Evolutionary conservation across 768 basidiomycete species (phyloP), one percentile per base, ranked within the genome.

Genomic region (Pleurotus citrinopileatus): DNA sequence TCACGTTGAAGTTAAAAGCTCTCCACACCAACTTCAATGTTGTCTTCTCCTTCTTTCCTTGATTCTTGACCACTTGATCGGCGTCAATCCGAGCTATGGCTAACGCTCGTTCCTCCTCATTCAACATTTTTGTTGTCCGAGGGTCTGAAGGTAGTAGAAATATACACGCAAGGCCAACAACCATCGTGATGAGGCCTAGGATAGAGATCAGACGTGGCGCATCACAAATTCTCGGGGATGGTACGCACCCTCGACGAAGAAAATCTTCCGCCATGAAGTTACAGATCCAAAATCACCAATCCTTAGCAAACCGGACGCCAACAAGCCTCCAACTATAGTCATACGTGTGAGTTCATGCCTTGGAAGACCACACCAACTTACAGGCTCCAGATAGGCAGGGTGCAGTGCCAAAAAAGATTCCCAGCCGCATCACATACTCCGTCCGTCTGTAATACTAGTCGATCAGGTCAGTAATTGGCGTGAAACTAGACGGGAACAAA

Each of bases 301-400:
- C 1, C 62, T 62, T n/a, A 72, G 61, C 23, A 73, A 63, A 26
- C 72, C 71, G 10, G 72, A 73, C 2, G 72, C 71, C 22, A 73
- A 58, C 7, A 73, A 60, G n/a, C 72, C 72, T 15, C 72, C 71
- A 52, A 42, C 48, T 28, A 53, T 52, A 19, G 25, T 19, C 17
- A 26, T 3, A 8, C 17, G 17, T 10, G 19, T 27, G 45, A 37
- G 32, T n/a, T n/a, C 10, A 22, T 17, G 46, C 2, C 17, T 6
- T 7, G 20, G 6, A 37, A 9, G 19, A 3, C n/a, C 15, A 22
- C 12, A 5, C 19, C 19, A 37, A 51, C 72, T 52, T 48, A 72
- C 71, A 73, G 23, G 72, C 68, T 9, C 72, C 72, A 29, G 72
- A 65, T 32, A 72, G 56, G 10, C 63, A 59, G 10, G 72, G 67